Conservation (phyloP, 257 asterid genomes). For the Avicennia marina region DNA sequence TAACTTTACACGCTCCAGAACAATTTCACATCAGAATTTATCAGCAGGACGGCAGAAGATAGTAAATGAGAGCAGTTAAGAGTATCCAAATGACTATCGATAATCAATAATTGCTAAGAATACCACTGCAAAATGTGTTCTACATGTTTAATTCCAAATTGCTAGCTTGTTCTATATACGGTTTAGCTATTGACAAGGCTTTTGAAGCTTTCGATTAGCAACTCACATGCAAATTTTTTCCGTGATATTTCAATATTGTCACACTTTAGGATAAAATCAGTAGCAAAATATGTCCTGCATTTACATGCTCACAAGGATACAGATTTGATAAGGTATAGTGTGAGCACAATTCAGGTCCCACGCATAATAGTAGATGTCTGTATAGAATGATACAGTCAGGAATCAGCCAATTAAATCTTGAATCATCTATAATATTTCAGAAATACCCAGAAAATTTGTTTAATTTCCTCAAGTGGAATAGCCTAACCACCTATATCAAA, state of each 20-base stretch:
- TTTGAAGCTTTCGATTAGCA: no score
- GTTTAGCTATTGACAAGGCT: no score
- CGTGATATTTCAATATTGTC: background rate
- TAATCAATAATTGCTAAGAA: no score
- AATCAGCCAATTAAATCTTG: background rate
- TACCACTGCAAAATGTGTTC: no score
- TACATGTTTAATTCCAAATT: no score
- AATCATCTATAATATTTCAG: background rate
- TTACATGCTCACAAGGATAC: background rate
- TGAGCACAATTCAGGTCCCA: background rate
- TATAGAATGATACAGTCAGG: no score
- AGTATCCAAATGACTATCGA: conserved; percentile 11
- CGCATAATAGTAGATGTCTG: background rate
- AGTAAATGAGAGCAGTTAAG: background rate
- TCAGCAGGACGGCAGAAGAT: conserved; percentile 8
- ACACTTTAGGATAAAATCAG: background rate
- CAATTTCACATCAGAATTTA: background rate
- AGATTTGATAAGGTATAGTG: background rate
- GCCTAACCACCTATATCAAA: background rate
- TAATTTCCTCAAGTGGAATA: background rate
- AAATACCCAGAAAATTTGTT: background rate
- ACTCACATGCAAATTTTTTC: background rate
- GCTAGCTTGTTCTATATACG: background rate
- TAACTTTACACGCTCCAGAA: background rate
- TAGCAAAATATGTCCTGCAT: background rate